Conservation (phyloP, 495 filamentous ascomycete species). For the Aspergillus wentii region DNA sequence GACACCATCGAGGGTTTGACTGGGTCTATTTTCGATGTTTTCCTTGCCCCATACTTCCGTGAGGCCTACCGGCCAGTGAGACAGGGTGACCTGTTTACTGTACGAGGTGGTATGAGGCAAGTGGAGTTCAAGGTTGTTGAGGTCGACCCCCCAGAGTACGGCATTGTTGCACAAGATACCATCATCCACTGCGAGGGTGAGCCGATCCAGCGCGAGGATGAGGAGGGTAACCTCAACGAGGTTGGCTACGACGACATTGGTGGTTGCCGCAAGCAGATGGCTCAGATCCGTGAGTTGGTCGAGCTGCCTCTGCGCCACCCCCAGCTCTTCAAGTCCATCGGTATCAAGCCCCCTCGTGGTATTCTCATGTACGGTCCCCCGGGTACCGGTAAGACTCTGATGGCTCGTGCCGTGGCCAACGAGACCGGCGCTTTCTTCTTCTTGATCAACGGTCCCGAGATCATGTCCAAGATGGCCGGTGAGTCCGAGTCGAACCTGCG, state of each 20-base stretch:
- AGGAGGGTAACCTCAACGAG: constrained; percentile 98
- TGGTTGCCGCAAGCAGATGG: constrained; percentile 99
- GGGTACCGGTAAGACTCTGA: constrained; percentile 98
- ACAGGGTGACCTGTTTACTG: constrained; percentile 95
- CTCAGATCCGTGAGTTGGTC: constrained; percentile 96
- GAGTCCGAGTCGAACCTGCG: constrained; percentile 96
- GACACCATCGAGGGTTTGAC: constrained; percentile 97
- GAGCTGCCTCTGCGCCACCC: constrained; percentile 94
- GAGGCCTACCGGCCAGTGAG: constrained; percentile 96
- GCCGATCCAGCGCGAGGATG: constrained; percentile 96
- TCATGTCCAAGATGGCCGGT: constrained; percentile 99
- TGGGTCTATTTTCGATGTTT: constrained; percentile 96
- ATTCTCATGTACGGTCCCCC: constrained; percentile 96
- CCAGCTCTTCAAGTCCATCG: constrained; percentile 99
- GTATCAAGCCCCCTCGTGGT: constrained; percentile 98
- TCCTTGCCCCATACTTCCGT: constrained; percentile 98
- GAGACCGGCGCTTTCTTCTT: constrained; percentile 99
- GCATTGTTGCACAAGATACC: constrained; percentile 97
- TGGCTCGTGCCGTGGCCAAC: constrained; percentile 98
- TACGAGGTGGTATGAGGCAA: constrained; percentile 95
- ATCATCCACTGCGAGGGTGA: constrained; percentile 99
- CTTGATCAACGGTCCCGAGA: constrained; percentile 97
- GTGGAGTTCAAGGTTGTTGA: constrained; percentile 99
- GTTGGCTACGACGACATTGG: constrained; percentile 99
- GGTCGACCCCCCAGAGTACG: constrained; percentile 95